These are phyloP conservation scores for Glycine tomentella DNA, from an alignment of 306 rosid species.

Conservation along the genomic window DNA sequence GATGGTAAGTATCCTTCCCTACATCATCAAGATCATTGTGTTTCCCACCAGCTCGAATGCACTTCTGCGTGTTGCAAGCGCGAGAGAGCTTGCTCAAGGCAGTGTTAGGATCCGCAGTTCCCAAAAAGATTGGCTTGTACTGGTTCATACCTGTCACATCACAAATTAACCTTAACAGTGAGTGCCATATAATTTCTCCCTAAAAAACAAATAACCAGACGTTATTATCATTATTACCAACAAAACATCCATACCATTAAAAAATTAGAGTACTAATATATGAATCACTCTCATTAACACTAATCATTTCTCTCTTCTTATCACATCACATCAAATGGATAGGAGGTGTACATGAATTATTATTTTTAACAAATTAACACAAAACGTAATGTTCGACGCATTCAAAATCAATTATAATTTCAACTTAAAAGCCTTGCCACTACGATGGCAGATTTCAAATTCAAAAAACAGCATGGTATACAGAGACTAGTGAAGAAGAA, in stretches of 20 bases:
- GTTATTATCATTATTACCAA: neutral
- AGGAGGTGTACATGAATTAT: neutral
- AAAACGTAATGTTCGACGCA: too few species aligned
- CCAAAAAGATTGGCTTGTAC: slow-evolving; percentile 94
- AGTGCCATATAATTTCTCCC: neutral
- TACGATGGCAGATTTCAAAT: neutral
- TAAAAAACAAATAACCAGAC: neutral
- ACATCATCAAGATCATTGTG: slow-evolving; percentile 98
- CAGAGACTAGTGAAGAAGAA: neutral
- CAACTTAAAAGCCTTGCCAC: neutral
- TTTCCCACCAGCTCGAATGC: slow-evolving; percentile 97
- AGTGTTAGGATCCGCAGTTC: slow-evolving; percentile 88
- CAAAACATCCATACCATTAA: neutral
- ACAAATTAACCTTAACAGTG: slow-evolving; percentile 6
- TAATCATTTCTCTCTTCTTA: neutral
- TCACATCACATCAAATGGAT: too few species aligned
- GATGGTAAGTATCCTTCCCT: slow-evolving; percentile 98
- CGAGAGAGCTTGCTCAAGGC: slow-evolving; percentile 77
- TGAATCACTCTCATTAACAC: neutral
- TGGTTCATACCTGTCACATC: slow-evolving; percentile 86
- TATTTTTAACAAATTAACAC: neutral
- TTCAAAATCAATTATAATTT: neutral
- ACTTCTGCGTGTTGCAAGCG: slow-evolving; percentile 92
- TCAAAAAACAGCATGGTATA: neutral
- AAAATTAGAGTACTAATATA: neutral